Base-by-base conservation (phyloP, 208 protist species). In the Acanthamoeba healyi region DNA sequence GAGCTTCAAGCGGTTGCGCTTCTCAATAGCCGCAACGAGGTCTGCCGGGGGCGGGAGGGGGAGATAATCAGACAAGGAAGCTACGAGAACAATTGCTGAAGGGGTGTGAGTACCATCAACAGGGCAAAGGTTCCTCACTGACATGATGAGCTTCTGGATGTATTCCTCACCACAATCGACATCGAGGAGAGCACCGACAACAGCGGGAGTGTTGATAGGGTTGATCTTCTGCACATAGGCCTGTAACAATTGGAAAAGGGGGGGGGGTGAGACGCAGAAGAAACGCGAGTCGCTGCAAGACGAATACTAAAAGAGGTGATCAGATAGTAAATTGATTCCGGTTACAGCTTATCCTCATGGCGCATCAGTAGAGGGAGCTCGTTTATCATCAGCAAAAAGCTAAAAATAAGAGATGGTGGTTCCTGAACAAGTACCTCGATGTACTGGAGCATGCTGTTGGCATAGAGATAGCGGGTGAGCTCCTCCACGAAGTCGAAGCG, bases 141-240 rank as follows among this genome's bases (percentile, higher is more conserved):
- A 96, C 87, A 98, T 97, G 32, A 99, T 96, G 70, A 99, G 94
- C 54, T 97, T 98, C 94, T 98, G 98, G 92, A 99, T 99, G 94
- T 98, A 98, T 51, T 99, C 99, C 96, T 99, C 99, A 88, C 96
- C 97, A 70, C 97, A 98, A 95, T 99, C 99, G 82, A 98, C 98
- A 95, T 99, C 99, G 49, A 99, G 98, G 12, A 99, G 97, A 15
- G 99, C 98, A 93, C 98, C 98, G 32, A 99, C 98, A 12, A 99
- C 99, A 42, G 97, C 65, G 15, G 99, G 99, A n/a, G 99, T 99
- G 92, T 99, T 99, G 54, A 95, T 94, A 9, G 99, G 99, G 97
- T 98, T 99, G 92, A 99, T 98, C 87, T 98, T 98, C 86, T 98
- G 98, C 56, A 99, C 97, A 95, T 98, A 97, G 29, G 82, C 95